These are phyloP conservation scores for Wallemia mellicola DNA, from an alignment of 1,284 basidiomycete genomes.

Conservation along the genomic window DNA sequence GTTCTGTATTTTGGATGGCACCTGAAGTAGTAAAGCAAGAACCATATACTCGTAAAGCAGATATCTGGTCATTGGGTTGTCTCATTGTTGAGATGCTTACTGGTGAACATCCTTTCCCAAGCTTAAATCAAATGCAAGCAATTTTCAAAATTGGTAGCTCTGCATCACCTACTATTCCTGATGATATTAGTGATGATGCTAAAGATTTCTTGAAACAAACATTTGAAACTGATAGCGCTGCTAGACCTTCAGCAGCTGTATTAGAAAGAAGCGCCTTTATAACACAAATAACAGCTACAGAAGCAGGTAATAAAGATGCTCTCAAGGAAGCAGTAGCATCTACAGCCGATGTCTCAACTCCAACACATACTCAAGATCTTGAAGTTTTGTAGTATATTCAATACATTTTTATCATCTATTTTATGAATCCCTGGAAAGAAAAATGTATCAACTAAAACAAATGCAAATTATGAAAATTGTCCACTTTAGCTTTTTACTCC, in stretches of 20 bases:
- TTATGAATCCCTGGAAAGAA: no score
- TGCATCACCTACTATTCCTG: slow-evolving; percentile 50
- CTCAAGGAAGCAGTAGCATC: not conserved
- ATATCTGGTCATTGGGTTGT: slow-evolving; percentile 96
- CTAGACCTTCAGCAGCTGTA: slow-evolving; percentile 47
- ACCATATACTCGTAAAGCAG: slow-evolving; percentile 65
- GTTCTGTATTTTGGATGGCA: slow-evolving; percentile 97
- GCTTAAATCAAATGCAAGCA: slow-evolving; percentile 94
- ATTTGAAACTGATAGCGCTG: slow-evolving; percentile 53
- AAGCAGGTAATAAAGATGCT: not conserved
- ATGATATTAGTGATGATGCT: slow-evolving; percentile 58
- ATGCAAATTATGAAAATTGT: no score
- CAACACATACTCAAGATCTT: no score
- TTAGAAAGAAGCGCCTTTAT: slow-evolving; percentile 50
- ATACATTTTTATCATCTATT: no score
- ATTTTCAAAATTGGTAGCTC: slow-evolving; percentile 88
- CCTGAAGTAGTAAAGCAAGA: slow-evolving; percentile 95
- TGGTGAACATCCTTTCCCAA: slow-evolving; percentile 87
- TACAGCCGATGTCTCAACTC: not conserved
- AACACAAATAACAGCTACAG: slow-evolving; percentile 2
- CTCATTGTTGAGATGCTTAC: slow-evolving; percentile 96
- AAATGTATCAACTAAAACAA: no score
- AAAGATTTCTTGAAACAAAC: slow-evolving; percentile 55
- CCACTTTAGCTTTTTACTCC: slow-evolving; percentile 2
- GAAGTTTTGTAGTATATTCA: no score